Evolutionary conservation across 202 grass and related monocot genomes (phyloP).

Genomic region (Setaria italica): DNA sequence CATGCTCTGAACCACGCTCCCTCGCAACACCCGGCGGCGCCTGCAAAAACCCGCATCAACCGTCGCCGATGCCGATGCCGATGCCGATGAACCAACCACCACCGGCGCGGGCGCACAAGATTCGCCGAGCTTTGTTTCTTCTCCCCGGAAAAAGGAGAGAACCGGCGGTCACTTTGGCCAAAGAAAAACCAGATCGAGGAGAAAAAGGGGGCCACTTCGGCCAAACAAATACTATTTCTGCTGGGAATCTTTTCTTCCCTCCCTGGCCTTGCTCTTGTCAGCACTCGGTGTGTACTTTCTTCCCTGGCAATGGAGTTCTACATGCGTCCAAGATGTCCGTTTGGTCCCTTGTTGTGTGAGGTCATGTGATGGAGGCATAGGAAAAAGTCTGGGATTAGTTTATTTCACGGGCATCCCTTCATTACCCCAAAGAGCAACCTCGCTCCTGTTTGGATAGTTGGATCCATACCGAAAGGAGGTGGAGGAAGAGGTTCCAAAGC

Average conservation of each 20-base stretch:
- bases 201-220: neutral
- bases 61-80: neutral
- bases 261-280: conserved; percentile 19
- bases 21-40: neutral
- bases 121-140: conserved; percentile 39
- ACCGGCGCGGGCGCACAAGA: neutral
- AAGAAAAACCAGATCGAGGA: neutral
- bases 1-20: neutral
- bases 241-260: conserved; percentile 44
- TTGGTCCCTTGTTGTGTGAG: conserved; percentile 29
- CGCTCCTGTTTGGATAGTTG: neutral
- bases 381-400: neutral
- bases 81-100: conserved; percentile 43
- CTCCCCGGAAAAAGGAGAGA: neutral
- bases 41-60: conserved; percentile 16
- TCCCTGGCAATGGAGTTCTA: neutral
- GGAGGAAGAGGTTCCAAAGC: neutral
- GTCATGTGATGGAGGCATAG: conserved; percentile 49
- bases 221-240: conserved; percentile 1
- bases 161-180: neutral
- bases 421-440: conserved; percentile 49
- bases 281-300: conserved; percentile 33
- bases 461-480: conserved; percentile 41
- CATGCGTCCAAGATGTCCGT: conserved; percentile 34
- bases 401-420: conserved; percentile 46